Percentiles rank a stretch among this genome's conserved stretches.
phyloP scores from a whole-genome alignment of 2,329 filamentous ascomycete genomes.

The Fusarium pseudocircinatum region DNA sequence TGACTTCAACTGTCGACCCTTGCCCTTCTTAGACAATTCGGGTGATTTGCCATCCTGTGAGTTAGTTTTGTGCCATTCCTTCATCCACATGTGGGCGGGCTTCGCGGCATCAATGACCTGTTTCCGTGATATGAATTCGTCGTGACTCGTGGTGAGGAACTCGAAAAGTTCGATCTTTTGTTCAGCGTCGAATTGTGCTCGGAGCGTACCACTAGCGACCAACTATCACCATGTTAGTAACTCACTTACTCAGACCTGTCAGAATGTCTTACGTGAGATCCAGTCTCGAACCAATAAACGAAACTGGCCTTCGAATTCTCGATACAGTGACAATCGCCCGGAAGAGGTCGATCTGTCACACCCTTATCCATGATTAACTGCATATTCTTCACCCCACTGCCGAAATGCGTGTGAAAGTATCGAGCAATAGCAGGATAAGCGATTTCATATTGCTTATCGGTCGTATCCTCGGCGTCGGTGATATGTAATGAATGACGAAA shows the following conservation, averaged over 20 bases:
- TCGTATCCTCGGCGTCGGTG: conserved; percentile 64
- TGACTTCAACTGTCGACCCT: conserved; percentile 67
- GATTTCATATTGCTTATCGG: conserved; percentile 87
- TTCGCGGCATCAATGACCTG: conserved; percentile 69
- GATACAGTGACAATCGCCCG: conserved; percentile 75
- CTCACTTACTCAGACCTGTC: neutral
- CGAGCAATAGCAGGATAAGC: conserved; percentile 82
- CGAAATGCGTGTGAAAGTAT: conserved; percentile 91
- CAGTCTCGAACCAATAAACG: conserved; percentile 88
- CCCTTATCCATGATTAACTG: conserved; percentile 84
- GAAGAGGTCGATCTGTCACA: conserved; percentile 63
- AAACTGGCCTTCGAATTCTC: conserved; percentile 81
- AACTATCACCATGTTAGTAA: conserved; percentile 62
- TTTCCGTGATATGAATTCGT: conserved; percentile 83
- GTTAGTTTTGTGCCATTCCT: conserved; percentile 72
- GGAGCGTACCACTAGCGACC: conserved; percentile 79
- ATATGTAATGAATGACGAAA: conserved; percentile 77
- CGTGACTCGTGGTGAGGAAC: conserved; percentile 78
- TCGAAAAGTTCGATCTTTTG: conserved; percentile 88
- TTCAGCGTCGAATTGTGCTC: conserved; percentile 80
- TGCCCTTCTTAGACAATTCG: conserved; percentile 74
- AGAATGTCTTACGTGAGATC: conserved; percentile 72
- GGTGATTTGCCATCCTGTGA: conserved; percentile 68
- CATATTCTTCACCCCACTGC: conserved; percentile 84
- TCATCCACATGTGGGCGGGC: conserved; percentile 71